These are phyloP conservation scores for Nothophytophthora sp. DNA, from an alignment of 352 stramenopile genomes.

Conservation along the genomic window DNA sequence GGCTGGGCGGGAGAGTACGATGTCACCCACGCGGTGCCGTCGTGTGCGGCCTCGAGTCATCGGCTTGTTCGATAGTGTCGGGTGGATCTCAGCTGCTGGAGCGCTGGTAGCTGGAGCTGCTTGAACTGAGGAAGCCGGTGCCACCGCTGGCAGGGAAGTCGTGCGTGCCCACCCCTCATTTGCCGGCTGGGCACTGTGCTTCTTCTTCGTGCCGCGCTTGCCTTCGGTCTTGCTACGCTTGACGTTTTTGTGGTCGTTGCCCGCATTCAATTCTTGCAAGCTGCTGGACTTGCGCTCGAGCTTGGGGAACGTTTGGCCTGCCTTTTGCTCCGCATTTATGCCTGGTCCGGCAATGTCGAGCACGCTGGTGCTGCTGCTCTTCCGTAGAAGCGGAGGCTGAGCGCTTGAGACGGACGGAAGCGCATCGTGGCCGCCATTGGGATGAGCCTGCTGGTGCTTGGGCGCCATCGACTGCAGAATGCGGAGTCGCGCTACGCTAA, in stretches of 20 bases:
- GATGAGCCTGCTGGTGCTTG: slow-evolving; percentile 8
- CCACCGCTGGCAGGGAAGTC: slow-evolving; percentile 9
- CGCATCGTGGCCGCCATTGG: slow-evolving; percentile 5
- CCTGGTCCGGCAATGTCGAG: slow-evolving; percentile 27
- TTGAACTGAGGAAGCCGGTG: neutral
- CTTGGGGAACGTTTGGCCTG: slow-evolving; percentile 18
- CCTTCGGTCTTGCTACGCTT: slow-evolving; percentile 13
- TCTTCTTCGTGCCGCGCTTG: slow-evolving; percentile 15
- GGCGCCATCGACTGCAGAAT: slow-evolving; percentile 16
- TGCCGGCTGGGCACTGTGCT: slow-evolving; percentile 10
- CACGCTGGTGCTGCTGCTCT: slow-evolving; percentile 59
- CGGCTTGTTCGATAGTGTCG: neutral
- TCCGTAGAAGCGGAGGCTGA: slow-evolving; percentile 38
- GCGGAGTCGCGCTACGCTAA: too few species aligned
- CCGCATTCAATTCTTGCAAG: slow-evolving; percentile 33
- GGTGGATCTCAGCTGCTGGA: neutral
- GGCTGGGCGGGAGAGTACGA: slow-evolving; percentile 46
- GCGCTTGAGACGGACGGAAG: slow-evolving; percentile 17
- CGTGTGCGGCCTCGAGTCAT: slow-evolving; percentile 6
- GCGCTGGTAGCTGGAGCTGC: neutral
- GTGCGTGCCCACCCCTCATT: slow-evolving; percentile 18
- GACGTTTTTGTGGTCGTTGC: slow-evolving; percentile 2
- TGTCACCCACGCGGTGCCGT: slow-evolving; percentile 38
- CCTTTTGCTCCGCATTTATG: slow-evolving; percentile 7
- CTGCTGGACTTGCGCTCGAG: slow-evolving; percentile 53